A percentile compares a stretch with the other conserved stretches of the same genome.
Conservation (phyloP, 2,329 filamentous ascomycete species). For the Fonsecaea erecta region DNA sequence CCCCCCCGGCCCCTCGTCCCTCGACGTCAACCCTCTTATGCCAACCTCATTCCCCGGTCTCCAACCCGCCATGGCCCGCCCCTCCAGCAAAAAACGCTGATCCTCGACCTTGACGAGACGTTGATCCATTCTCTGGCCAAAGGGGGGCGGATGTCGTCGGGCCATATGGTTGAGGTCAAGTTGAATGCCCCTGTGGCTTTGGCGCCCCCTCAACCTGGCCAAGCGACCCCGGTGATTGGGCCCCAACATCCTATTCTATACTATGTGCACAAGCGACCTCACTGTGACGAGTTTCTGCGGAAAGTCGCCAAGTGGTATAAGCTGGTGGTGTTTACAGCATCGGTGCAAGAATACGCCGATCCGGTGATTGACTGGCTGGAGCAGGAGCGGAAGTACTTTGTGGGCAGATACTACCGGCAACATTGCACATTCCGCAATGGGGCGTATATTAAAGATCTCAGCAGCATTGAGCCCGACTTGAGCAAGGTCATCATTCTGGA, state of each 20-base stretch:
- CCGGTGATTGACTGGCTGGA: conserved; percentile 99
- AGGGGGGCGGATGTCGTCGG: conserved; percentile 90
- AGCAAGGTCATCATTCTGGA: conserved; percentile 99
- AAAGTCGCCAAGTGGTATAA: conserved; percentile 99
- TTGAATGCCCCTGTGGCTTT: conserved; percentile 73
- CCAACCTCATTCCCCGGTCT: conserved; percentile 60
- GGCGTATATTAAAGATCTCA: conserved; percentile 97
- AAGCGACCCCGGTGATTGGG: conserved; percentile 58
- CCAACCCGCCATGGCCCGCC: conserved; percentile 42
- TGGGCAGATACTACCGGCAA: conserved; percentile 89
- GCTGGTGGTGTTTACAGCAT: conserved; percentile 92
- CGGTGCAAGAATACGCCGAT: conserved; percentile 97
- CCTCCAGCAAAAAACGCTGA: conserved; percentile 81
- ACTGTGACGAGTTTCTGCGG: conserved; percentile 94
- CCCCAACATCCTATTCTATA: conserved; percentile 96
- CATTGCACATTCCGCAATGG: conserved; percentile 96
- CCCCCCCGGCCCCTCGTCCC: conserved; percentile 90
- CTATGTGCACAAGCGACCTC: conserved; percentile 96
- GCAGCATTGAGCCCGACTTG: conserved; percentile 92
- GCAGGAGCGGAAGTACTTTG: conserved; percentile 94
- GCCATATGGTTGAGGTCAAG: conserved; percentile 98
- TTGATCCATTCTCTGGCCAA: conserved; percentile 98
- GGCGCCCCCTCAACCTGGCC: conserved; percentile 45
- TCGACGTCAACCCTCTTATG: conserved; percentile 84
- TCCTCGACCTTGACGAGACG: conserved; percentile 95